Conservation (phyloP, 2,329 filamentous ascomycete species). For the Neopestalotiopsis sp. region DNA sequence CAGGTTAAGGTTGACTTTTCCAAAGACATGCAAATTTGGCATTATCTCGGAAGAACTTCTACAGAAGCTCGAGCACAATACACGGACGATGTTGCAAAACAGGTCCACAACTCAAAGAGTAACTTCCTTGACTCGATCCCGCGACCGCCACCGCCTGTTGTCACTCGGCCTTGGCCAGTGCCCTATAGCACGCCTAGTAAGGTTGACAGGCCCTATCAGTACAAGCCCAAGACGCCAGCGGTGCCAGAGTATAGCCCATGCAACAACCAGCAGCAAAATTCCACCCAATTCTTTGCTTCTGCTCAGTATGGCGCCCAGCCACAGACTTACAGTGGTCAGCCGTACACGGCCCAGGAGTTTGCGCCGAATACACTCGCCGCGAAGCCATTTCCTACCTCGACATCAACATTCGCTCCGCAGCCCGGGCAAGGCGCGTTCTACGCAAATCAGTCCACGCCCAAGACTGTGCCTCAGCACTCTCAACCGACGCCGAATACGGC, state of each 20-base stretch:
- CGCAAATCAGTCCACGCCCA: constrained; percentile 13
- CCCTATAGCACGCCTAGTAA: constrained; percentile 29
- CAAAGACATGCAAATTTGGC: constrained; percentile 81
- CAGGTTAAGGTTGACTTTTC: constrained; percentile 74
- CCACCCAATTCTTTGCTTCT: neutral
- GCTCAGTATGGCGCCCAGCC: constrained; percentile 19
- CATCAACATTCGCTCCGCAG: constrained; percentile 19
- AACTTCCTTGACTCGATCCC: constrained; percentile 76
- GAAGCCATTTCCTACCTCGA: constrained; percentile 23
- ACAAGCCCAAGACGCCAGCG: constrained; percentile 37
- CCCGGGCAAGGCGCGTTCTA: constrained; percentile 17
- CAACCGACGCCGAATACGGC: constrained; percentile 15
- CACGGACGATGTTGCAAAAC: constrained; percentile 72
- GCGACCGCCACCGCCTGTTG: constrained; percentile 45
- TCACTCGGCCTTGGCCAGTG: constrained; percentile 31
- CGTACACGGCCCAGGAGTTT: constrained; percentile 44
- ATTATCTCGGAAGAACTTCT: constrained; percentile 84
- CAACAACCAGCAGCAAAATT: constrained; percentile 4
- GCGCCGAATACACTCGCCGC: constrained; percentile 29
- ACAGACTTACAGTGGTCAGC: neutral
- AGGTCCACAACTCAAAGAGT: constrained; percentile 69
- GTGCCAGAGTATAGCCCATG: constrained; percentile 29
- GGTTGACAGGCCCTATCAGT: constrained; percentile 40
- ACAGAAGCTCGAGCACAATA: constrained; percentile 93
- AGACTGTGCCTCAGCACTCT: constrained; percentile 20